Base-by-base conservation (phyloP, 2,329 filamentous ascomycete species). In the Cordyceps pruinosa region DNA sequence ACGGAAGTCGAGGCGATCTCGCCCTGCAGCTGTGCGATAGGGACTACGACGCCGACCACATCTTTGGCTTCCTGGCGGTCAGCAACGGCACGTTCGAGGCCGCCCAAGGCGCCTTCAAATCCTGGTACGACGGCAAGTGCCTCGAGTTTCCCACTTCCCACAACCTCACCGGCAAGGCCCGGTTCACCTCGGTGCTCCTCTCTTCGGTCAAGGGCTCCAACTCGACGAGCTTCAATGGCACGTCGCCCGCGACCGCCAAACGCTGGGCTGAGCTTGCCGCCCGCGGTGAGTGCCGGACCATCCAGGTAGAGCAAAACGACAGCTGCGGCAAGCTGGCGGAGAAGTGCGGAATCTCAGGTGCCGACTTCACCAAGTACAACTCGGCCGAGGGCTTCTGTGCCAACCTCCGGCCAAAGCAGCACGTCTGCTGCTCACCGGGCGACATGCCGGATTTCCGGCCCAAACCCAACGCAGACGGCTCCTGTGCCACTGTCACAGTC, bases 381-480 rank as follows among this genome's bases (percentile, higher is more conserved):
- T 5, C 17, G 5, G 2, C 5, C 3, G 34, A 50, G 2, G n/a
- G n/a, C n/a, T 50, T 50, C 7, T 50, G 47, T 17, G 39, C 34
- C 2, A 50, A 21, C 3, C 34, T 50, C 10, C 21, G 0, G 76
- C 74, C 52, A 60, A 56, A 4, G 61, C 64, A 9, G 71, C 75
- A 58, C 61, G 68, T 74, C 12, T 76, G 73, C 62, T 76, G 72
- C 57, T 66, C 66, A 0, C 25, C 55, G 5, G 73, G 72, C 12
- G 63, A 57, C 5, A 60, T 72, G 23, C 72, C 72, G 1, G 34
- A 66, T 71, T 58, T 68, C 66, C 1, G 57, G 65, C 15, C 39
- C 59, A 0, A 63, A 70, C 48, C 71, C n/a, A n/a, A n/a, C n/a
- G n/a, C n/a, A n/a, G n/a, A n/a, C n/a, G n/a, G n/a, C n/a, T n/a